These are phyloP conservation scores for Yamadazyma kitorensis DNA, from an alignment of 805 yeast species.

Conservation along the genomic window DNA sequence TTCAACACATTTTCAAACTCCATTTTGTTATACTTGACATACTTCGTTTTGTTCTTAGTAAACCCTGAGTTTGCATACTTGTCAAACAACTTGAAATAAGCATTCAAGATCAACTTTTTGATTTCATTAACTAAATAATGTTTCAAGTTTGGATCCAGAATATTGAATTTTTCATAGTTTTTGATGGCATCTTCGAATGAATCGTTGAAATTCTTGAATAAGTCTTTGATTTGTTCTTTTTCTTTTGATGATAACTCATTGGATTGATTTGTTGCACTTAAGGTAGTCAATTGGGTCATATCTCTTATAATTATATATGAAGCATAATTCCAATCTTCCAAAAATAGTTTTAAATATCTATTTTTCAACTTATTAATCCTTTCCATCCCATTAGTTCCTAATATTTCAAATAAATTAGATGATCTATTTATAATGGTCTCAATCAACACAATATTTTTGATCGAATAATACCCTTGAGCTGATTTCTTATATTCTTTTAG, in stretches of 20 bases:
- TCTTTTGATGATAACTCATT: constrained; percentile 56
- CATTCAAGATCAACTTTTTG: constrained; percentile 69
- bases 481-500: constrained; percentile 47
- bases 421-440: constrained; percentile 69
- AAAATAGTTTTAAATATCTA: constrained; percentile 67
- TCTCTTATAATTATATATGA: constrained; percentile 73
- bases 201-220: constrained; percentile 76
- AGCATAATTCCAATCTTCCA: constrained; percentile 76
- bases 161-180: constrained; percentile 60
- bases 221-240: constrained; percentile 77
- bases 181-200: constrained; percentile 76
- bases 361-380: constrained; percentile 69
- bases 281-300: constrained; percentile 64
- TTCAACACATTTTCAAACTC: constrained; percentile 38
- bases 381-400: constrained; percentile 59
- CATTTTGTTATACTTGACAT: constrained; percentile 60
- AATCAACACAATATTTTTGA: constrained; percentile 69
- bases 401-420: constrained; percentile 45
- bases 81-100: constrained; percentile 82
- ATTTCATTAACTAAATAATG: constrained; percentile 67
- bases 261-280: constrained; percentile 30
- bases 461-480: constrained; percentile 64
- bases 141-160: constrained; percentile 66
- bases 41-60: constrained; percentile 67
- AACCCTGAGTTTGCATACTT: constrained; percentile 69